Percentiles rank a stretch among this genome's conserved stretches.
Conservation (phyloP, 768 basidiomycete species). For the Lactarius sp. region DNA sequence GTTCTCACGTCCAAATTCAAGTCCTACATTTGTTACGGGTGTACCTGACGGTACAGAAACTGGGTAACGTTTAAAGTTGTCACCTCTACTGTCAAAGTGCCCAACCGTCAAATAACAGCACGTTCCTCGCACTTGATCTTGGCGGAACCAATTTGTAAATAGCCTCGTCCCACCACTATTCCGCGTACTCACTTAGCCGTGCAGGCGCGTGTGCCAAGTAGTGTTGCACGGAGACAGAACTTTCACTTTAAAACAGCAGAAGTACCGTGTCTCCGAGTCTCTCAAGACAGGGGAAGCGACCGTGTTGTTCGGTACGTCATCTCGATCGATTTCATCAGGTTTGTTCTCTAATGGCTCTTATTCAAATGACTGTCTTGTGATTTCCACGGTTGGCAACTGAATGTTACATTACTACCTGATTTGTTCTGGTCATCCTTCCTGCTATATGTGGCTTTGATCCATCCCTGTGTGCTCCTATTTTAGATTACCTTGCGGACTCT, state of each 20-base stretch:
- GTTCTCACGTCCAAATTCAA: slow-evolving; percentile 30
- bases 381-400: neutral
- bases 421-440: neutral
- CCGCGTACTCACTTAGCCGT: slow-evolving; percentile 18
- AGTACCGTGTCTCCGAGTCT: slow-evolving; percentile 91
- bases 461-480: neutral
- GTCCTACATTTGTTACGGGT: slow-evolving; percentile 92
- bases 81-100: neutral
- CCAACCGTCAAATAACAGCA: slow-evolving; percentile 44
- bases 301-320: slow-evolving; percentile 69
- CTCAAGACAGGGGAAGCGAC: slow-evolving; percentile 91
- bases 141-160: slow-evolving; percentile 96
- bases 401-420: neutral
- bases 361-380: neutral
- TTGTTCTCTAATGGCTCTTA: neutral
- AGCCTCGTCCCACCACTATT: neutral
- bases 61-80: slow-evolving; percentile 51
- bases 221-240: slow-evolving; percentile 84
- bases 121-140: slow-evolving; percentile 93
- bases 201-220: slow-evolving; percentile 92
- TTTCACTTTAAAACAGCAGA: slow-evolving; percentile 88
- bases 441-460: neutral
- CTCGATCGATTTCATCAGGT: neutral
- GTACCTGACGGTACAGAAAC: slow-evolving; percentile 92
- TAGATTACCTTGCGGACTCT: slow-evolving; percentile 96